phyloP scores from a whole-genome alignment of 371 early-diverging fungal species.

The Lichtheimia corymbifera region DNA sequence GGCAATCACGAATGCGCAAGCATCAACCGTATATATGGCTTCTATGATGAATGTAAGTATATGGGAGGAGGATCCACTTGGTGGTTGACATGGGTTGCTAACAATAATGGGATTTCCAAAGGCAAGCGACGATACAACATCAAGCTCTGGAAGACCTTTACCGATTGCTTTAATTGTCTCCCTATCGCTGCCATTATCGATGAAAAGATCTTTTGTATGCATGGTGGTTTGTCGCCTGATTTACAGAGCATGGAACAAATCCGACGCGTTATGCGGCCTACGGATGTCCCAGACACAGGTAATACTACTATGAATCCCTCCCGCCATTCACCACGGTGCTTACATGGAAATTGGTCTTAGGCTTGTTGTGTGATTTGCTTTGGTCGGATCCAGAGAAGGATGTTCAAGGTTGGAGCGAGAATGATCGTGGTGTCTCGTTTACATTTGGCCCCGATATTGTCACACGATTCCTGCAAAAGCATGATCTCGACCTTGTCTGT shows the following conservation, averaged over 20 bases:
- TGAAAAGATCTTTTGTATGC: conserved; percentile 97
- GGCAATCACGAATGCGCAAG: conserved; percentile 96
- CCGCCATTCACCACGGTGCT: background rate
- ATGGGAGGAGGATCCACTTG: background rate
- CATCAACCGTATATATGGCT: conserved; percentile 98
- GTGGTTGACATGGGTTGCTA: background rate
- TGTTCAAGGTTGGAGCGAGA: conserved; percentile 89
- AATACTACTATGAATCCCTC: conserved; percentile 1
- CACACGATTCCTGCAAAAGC: conserved; percentile 79
- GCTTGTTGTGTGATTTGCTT: conserved; percentile 77
- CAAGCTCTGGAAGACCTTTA: conserved; percentile 98
- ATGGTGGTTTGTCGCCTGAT: conserved; percentile 98
- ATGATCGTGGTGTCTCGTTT: conserved; percentile 95
- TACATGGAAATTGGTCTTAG: conserved; percentile 37
- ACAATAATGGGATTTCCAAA: background rate
- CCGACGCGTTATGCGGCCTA: conserved; percentile 87
- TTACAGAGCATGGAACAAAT: conserved; percentile 93
- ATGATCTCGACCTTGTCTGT: conserved; percentile 91
- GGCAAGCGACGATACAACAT: conserved; percentile 92
- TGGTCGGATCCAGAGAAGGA: conserved; percentile 86
- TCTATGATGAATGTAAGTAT: conserved; percentile 94
- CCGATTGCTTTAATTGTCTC: conserved; percentile 97
- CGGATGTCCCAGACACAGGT: conserved; percentile 93
- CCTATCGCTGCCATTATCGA: conserved; percentile 97
- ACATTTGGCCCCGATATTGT: conserved; percentile 92